Percentiles rank a stretch among this genome's conserved stretches.
Evolutionary conservation across 495 filamentous ascomycete genomes (phyloP).

Genomic region (Hyaloscypha bicolor): DNA sequence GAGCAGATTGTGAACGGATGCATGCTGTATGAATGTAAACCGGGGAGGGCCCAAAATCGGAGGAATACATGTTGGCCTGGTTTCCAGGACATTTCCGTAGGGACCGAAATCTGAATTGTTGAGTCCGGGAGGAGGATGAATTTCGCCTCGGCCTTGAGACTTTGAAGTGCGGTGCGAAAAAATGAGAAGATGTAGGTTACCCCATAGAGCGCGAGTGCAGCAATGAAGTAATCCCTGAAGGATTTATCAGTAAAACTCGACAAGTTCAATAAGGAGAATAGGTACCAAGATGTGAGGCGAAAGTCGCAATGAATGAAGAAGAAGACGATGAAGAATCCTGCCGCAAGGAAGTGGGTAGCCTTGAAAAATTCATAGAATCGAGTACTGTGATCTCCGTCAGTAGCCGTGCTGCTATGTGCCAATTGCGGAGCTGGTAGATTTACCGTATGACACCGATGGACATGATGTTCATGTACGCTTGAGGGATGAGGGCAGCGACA

Average conservation of each 20-base stretch:
- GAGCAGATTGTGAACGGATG: constrained; percentile 73
- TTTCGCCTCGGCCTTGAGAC: neutral
- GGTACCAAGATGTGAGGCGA: constrained; percentile 52
- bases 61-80: constrained; percentile 83
- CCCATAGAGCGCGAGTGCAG: constrained; percentile 52
- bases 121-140: constrained; percentile 38
- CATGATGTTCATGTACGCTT: constrained; percentile 56
- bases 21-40: constrained; percentile 72
- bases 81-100: constrained; percentile 52
- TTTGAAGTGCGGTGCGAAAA: constrained; percentile 44
- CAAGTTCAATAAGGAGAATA: neutral
- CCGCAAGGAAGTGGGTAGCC: constrained; percentile 52
- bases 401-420: too few relatives aligned
- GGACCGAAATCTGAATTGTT: constrained; percentile 43
- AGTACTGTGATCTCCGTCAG: constrained; percentile 37
- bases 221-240: constrained; percentile 59
- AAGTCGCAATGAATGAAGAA: constrained; percentile 64
- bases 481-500: constrained; percentile 54
- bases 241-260: neutral
- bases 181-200: constrained; percentile 44
- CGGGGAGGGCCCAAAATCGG: constrained; percentile 65
- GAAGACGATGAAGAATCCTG: constrained; percentile 55
- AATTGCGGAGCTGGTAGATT: too few relatives aligned
- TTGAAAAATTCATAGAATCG: constrained; percentile 65
- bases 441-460: constrained; percentile 53